A percentile compares a stretch with the other conserved stretches of the same genome.
Evolutionary conservation across 306 rosid species (phyloP).

Genomic region (Cucurbita pepo): DNA sequence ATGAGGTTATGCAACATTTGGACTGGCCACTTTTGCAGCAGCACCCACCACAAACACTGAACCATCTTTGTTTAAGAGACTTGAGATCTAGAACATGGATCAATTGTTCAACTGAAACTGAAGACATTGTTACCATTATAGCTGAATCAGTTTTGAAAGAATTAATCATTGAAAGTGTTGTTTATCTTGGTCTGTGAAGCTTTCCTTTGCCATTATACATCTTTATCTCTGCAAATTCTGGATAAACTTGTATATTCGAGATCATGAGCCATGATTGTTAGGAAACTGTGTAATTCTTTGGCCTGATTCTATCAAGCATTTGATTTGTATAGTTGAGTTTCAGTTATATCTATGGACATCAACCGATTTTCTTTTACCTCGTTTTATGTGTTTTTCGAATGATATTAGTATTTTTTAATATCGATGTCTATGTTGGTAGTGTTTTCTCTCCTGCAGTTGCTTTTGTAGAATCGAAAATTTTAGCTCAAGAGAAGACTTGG

Average conservation of each 20-base stretch:
- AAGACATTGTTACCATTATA: slow-evolving; percentile 25
- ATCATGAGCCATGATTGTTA: neutral
- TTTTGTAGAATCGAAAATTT: no score
- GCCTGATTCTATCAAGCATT: neutral
- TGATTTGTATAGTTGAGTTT: neutral
- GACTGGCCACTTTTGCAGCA: slow-evolving; percentile 15
- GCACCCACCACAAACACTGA: slow-evolving; percentile 17
- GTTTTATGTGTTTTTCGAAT: no score
- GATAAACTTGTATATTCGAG: neutral
- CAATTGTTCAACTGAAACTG: slow-evolving; percentile 18
- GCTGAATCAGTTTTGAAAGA: slow-evolving; percentile 38
- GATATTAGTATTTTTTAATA: no score
- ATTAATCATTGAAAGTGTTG: slow-evolving; percentile 33
- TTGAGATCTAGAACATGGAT: slow-evolving; percentile 41
- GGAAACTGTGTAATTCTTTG: neutral
- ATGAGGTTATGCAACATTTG: slow-evolving; percentile 27
- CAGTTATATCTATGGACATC: neutral
- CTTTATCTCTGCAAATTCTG: neutral
- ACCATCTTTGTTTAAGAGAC: slow-evolving; percentile 33
- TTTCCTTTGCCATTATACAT: no score
- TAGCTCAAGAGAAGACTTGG: no score
- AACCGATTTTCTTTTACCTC: no score
- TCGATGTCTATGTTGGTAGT: no score
- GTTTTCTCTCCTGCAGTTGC: no score
- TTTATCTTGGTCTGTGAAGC: slow-evolving; percentile 18